A percentile compares a stretch with the other conserved stretches of the same genome.
phyloP scores from a whole-genome alignment of 768 basidiomycete species.

The Tricholoma flavovirens region DNA sequence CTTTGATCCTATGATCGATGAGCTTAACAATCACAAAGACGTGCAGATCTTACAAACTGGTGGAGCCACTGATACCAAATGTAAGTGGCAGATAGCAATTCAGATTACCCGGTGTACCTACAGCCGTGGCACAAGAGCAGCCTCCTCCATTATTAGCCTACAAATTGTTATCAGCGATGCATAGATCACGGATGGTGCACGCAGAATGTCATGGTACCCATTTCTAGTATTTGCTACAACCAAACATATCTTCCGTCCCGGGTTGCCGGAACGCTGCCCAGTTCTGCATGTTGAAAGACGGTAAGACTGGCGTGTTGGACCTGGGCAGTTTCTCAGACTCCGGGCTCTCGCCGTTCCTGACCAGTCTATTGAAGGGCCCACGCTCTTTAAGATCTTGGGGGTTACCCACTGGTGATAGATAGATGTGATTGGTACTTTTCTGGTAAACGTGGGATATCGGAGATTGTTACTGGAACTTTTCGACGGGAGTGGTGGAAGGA shows the following conservation, averaged over 20 bases:
- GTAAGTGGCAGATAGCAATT: too few relatives aligned
- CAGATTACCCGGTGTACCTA: constrained; percentile 21
- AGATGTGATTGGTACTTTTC: constrained; percentile 42
- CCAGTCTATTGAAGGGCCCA: constrained; percentile 43
- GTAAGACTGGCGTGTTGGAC: constrained; percentile 49
- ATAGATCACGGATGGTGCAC: too few relatives aligned
- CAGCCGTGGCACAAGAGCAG: constrained; percentile 57
- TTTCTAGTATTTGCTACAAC: too few relatives aligned
- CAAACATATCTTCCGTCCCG: constrained; percentile 30
- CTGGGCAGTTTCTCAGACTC: constrained; percentile 54
- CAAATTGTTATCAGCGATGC: background rate
- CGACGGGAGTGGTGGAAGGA: constrained; percentile 20
- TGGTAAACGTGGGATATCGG: constrained; percentile 15
- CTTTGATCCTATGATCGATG: constrained; percentile 43
- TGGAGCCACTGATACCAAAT: constrained; percentile 34
- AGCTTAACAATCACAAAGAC: background rate
- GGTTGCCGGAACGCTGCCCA: constrained; percentile 47
- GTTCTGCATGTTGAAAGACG: constrained; percentile 50
- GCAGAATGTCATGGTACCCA: too few relatives aligned
- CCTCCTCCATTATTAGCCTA: constrained; percentile 49
- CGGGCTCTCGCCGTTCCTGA: constrained; percentile 26
- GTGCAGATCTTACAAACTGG: constrained; percentile 30
- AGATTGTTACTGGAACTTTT: constrained; percentile 36
- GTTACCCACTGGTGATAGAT: constrained; percentile 52
- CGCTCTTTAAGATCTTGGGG: constrained; percentile 40